Conservation (phyloP, 2,329 filamentous ascomycete species). For the Dactylellina cionopaga region DNA sequence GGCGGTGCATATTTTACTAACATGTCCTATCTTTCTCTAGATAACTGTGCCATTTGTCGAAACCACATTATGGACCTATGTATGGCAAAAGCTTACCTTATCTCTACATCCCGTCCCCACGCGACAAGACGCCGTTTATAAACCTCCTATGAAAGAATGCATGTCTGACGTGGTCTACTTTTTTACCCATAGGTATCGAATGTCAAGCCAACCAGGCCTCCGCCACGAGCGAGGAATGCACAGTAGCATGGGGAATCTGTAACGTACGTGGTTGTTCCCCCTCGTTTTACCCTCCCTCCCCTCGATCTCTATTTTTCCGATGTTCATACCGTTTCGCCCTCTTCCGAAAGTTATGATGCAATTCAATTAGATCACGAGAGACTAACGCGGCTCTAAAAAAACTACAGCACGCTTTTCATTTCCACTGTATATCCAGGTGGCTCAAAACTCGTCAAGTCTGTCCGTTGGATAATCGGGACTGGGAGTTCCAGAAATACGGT, state of each 20-base stretch:
- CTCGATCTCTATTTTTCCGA: constrained; percentile 9
- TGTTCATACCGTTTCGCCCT: constrained; percentile 3
- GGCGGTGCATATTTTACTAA: constrained; percentile 19
- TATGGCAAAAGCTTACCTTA: constrained; percentile 62
- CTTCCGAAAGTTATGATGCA: constrained; percentile 21
- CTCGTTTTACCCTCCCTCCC: neutral
- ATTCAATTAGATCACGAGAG: neutral
- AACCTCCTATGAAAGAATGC: constrained; percentile 35
- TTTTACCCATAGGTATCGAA: constrained; percentile 76
- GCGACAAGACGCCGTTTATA: constrained; percentile 49
- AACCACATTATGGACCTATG: constrained; percentile 99
- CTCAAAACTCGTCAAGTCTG: constrained; percentile 99
- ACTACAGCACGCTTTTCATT: constrained; percentile 93
- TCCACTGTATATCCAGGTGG: constrained; percentile 99
- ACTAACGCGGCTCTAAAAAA: neutral
- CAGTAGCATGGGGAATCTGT: constrained; percentile 98
- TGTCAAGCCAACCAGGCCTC: constrained; percentile 99
- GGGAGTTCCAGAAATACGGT: constrained; percentile 99
- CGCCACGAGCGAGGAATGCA: constrained; percentile 96
- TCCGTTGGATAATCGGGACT: constrained; percentile 95
- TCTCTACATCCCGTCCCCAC: constrained; percentile 26
- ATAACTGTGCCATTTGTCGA: constrained; percentile 98
- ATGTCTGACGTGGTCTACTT: constrained; percentile 44
- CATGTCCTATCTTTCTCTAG: constrained; percentile 59
- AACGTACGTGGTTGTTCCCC: constrained; percentile 73